Evolutionary conservation across 2,329 filamentous ascomycete species (phyloP), one percentile per base, ranked within the genome.

Genomic region (Ophiostoma ips): DNA sequence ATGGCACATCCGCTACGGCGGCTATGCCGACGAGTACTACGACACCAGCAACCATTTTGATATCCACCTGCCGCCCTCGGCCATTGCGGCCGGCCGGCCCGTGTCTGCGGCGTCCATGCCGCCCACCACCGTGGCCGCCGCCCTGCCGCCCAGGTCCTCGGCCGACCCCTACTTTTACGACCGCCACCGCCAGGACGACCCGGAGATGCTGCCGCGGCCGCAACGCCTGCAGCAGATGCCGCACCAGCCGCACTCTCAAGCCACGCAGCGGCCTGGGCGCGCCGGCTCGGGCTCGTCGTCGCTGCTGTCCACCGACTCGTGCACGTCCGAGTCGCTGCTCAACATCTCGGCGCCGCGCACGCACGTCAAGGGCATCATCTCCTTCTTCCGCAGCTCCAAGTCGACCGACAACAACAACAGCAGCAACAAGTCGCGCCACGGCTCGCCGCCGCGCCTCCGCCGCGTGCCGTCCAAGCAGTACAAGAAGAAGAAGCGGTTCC

Each of bases 401-500:
- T n/a, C 31, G 11, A n/a, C n/a, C n/a, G n/a, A n/a, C n/a, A n/a
- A n/a, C n/a, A n/a, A n/a, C n/a, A n/a, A n/a, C n/a, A n/a, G n/a
- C n/a, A n/a, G 24, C 40, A 16, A n/a, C 21, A 45, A 45, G 28
- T n/a, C 31, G 11, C 31, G 31, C 7, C n/a, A n/a, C 30, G 15
- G 43, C 33, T 37, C 47, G 40, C 46, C 49, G 5, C 40, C 46
- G 15, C 49, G 50, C 21, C 43, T 34, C 1, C 46, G 46, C 35
- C 46, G 46, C 12, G 33, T 36, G 16, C 46, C 33, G 16, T 36
- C 34, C 10, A 30, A 21, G 18, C n/a, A 13, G 16, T 52, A 50
- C 50, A 51, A 50, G 38, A 64, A 63, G 49, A 64, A 64, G 48
- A 59, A 59, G 46, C 66, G 72, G 30, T 71, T 77, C 51, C 68